These are phyloP conservation scores for Thelonectria rubi DNA, from an alignment of 2,329 filamentous ascomycete species.

Conservation along the genomic window DNA sequence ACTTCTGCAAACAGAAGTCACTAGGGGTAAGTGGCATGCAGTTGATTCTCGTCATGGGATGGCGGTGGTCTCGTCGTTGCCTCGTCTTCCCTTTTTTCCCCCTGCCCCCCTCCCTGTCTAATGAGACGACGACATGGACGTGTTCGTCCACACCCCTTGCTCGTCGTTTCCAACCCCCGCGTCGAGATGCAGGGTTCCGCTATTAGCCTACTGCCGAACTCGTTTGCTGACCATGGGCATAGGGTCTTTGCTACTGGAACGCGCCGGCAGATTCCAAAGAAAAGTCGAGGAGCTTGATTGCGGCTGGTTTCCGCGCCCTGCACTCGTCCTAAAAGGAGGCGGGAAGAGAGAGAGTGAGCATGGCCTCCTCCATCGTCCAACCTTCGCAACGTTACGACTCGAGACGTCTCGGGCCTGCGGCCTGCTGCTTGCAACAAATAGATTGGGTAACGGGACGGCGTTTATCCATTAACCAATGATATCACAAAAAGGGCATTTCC, in stretches of 20 bases:
- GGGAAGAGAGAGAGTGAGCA: conserved; percentile 1
- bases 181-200: conserved; percentile 14
- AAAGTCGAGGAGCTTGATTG: conserved; percentile 65
- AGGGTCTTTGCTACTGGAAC: conserved; percentile 85
- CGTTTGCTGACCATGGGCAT: conserved; percentile 33
- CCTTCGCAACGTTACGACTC: conserved; percentile 19
- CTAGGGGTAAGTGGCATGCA: conserved; percentile 64
- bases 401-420: conserved; percentile 18
- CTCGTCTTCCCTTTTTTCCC: conserved; percentile 24
- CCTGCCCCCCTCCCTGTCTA: conserved; percentile 7
- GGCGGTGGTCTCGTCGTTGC: conserved; percentile 17
- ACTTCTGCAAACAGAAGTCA: conserved; percentile 74
- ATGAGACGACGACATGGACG: conserved; percentile 19
- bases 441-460: conserved; percentile 30
- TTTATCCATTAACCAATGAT: conserved; percentile 25
- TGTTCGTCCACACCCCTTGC: conserved; percentile 12
- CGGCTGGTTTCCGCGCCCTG: conserved; percentile 66
- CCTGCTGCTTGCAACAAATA: conserved; percentile 29
- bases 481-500: conserved; percentile 32
- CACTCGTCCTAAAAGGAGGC: conserved; percentile 50
- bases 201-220: conserved; percentile 11
- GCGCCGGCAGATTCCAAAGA: conserved; percentile 74
- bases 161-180: conserved; percentile 3
- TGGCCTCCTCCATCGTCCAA: conserved; percentile 16
- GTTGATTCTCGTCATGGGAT: conserved; percentile 17